A percentile compares a stretch with the other conserved stretches of the same genome.
Evolutionary conservation across 495 filamentous ascomycete genomes (phyloP).

Genomic region (Entonaema liquescens): DNA sequence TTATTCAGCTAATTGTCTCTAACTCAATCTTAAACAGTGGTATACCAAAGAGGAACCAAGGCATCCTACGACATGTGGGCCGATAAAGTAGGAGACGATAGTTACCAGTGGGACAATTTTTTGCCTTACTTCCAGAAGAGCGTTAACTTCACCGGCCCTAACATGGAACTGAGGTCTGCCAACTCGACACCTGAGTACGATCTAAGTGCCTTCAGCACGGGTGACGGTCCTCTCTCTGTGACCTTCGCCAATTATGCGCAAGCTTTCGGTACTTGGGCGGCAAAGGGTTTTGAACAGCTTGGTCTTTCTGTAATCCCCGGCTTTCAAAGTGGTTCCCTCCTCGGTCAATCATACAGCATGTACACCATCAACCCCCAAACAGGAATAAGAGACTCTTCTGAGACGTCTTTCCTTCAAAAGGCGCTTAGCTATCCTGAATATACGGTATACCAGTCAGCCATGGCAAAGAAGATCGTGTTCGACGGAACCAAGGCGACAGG

Average conservation of each 20-base stretch:
- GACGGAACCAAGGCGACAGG: slow-evolving; percentile 31
- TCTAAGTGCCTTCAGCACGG: slow-evolving; percentile 15
- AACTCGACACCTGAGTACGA: slow-evolving; percentile 43
- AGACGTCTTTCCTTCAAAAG: slow-evolving; percentile 34
- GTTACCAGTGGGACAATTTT: slow-evolving; percentile 61
- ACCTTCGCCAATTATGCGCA: slow-evolving; percentile 60
- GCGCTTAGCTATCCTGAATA: slow-evolving; percentile 42
- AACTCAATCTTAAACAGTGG: background rate
- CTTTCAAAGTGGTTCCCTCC: slow-evolving; percentile 49
- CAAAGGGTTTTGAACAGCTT: slow-evolving; percentile 46
- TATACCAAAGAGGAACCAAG: slow-evolving; percentile 46
- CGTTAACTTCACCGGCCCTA: slow-evolving; percentile 61
- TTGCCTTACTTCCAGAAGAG: slow-evolving; percentile 65
- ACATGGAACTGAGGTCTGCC: slow-evolving; percentile 25
- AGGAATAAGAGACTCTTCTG: slow-evolving; percentile 36
- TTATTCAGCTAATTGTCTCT: background rate
- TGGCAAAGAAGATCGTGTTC: slow-evolving; percentile 53
- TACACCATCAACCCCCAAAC: slow-evolving; percentile 43
- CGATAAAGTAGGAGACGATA: slow-evolving; percentile 61
- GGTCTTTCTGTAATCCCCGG: slow-evolving; percentile 49
- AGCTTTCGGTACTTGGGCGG: slow-evolving; percentile 53
- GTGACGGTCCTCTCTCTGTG: slow-evolving; percentile 59
- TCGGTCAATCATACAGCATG: slow-evolving; percentile 44
- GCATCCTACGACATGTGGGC: slow-evolving; percentile 57
- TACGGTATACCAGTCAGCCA: slow-evolving; percentile 44